Percentiles rank a stretch among this genome's conserved stretches.
Evolutionary conservation across 305 asterid species (phyloP).

Genomic region (Fraxinus baroniana): DNA sequence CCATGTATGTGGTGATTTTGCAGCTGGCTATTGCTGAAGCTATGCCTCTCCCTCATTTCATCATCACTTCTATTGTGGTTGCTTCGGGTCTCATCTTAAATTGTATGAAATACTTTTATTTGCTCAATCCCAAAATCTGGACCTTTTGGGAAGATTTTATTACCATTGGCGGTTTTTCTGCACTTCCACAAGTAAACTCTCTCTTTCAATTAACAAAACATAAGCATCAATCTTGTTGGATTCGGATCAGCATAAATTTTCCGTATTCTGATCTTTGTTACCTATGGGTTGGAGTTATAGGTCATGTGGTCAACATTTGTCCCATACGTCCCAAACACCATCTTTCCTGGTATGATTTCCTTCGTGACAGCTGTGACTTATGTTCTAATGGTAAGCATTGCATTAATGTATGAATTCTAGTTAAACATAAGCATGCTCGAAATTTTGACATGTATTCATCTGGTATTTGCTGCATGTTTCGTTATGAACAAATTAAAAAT

Average conservation of each 20-base stretch:
- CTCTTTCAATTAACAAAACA: neutral
- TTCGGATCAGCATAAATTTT: neutral
- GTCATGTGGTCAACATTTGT: slow-evolving; percentile 99
- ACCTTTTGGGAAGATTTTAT: slow-evolving; percentile 88
- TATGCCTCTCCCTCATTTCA: slow-evolving; percentile 90
- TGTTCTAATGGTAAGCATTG: slow-evolving; percentile 69
- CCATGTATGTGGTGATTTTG: slow-evolving; percentile 71
- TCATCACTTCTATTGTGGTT: slow-evolving; percentile 65
- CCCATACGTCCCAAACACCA: slow-evolving; percentile 78
- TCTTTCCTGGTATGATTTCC: slow-evolving; percentile 73
- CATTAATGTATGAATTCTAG: neutral
- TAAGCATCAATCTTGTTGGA: neutral
- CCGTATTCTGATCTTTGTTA: neutral
- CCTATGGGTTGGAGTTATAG: slow-evolving; percentile 31
- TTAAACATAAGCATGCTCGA: neutral
- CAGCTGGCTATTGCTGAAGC: slow-evolving; percentile 94
- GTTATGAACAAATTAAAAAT: neutral
- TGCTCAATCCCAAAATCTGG: slow-evolving; percentile 72
- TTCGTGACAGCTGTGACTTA: slow-evolving; percentile 52
- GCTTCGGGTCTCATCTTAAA: slow-evolving; percentile 71
- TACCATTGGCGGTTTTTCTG: slow-evolving; percentile 78
- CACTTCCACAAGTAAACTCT: slow-evolving; percentile 80
- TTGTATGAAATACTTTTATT: slow-evolving; percentile 59
- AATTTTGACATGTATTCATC: neutral
- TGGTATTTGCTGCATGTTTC: neutral